Conservation (phyloP, 176 grass and related monocot genomes). For the Areca catechu region DNA sequence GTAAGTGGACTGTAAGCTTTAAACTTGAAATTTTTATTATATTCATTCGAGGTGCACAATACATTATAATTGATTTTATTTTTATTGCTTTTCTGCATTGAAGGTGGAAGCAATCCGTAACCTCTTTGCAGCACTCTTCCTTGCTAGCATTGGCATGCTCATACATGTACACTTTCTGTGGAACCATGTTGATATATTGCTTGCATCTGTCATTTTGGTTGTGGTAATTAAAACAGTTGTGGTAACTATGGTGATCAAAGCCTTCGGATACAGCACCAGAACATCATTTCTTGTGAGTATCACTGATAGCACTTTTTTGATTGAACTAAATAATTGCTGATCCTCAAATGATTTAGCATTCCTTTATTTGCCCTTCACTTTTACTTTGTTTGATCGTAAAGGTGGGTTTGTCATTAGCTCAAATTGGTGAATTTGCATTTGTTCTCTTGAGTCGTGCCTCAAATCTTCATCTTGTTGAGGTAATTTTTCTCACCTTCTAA, state of each 20-base stretch:
- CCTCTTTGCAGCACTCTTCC: slow-evolving; percentile 97
- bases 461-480: slow-evolving; percentile 96
- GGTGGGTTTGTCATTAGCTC: slow-evolving; percentile 97
- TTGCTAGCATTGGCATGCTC: slow-evolving; percentile 98
- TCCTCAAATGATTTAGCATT: background rate
- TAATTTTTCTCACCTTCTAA: slow-evolving; percentile 20
- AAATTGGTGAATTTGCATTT: slow-evolving; percentile 99
- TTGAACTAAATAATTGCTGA: slow-evolving; percentile 1
- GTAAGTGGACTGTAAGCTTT: too few species aligned
- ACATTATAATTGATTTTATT: background rate
- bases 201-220: slow-evolving; percentile 95
- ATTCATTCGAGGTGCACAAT: too few species aligned
- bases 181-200: slow-evolving; percentile 95
- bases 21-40: too few species aligned
- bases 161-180: slow-evolving; percentile 97
- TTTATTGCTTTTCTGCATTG: slow-evolving; percentile 18
- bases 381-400: slow-evolving; percentile 21
- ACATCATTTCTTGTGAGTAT: slow-evolving; percentile 91
- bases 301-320: background rate
- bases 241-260: slow-evolving; percentile 67
- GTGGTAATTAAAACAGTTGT: slow-evolving; percentile 85
- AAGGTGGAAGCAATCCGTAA: slow-evolving; percentile 94
- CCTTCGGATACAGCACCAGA: slow-evolving; percentile 86
- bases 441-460: slow-evolving; percentile 93
- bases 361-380: background rate